Conservation (phyloP, 345 rosid species). For the Excoecaria agallocha region DNA sequence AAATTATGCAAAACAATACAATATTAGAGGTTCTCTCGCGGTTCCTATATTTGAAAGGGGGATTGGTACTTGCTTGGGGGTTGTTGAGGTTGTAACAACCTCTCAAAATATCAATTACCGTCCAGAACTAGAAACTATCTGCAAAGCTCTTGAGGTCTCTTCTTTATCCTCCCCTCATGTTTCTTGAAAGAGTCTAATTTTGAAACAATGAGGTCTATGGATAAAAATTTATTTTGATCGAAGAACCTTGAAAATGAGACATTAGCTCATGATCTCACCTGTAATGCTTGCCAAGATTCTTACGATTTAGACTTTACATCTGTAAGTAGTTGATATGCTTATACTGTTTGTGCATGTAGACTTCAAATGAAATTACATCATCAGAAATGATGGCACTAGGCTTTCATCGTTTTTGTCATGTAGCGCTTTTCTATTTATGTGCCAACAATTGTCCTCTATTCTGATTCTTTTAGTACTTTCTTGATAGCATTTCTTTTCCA, state of each 20-base stretch:
- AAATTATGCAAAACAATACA: constrained; percentile 50
- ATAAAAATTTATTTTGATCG: constrained; percentile 4
- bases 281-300: background rate
- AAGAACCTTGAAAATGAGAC: background rate
- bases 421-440: no score
- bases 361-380: background rate
- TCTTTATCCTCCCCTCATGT: constrained; percentile 22
- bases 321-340: constrained; percentile 1
- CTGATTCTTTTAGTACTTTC: background rate
- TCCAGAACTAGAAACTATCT: constrained; percentile 66
- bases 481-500: background rate
- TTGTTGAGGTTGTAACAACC: constrained; percentile 84
- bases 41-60: constrained; percentile 79
- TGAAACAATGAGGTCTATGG: background rate
- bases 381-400: background rate
- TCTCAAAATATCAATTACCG: constrained; percentile 59
- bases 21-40: constrained; percentile 80
- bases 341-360: background rate
- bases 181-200: constrained; percentile 1
- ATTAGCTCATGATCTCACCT: constrained; percentile 1
- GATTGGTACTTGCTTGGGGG: constrained; percentile 77
- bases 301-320: background rate
- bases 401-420: background rate
- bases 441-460: background rate
- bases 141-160: constrained; percentile 94